Evolutionary conservation across 805 yeast species (phyloP), one percentile per base, ranked within the genome.

Genomic region (Candida anglica): DNA sequence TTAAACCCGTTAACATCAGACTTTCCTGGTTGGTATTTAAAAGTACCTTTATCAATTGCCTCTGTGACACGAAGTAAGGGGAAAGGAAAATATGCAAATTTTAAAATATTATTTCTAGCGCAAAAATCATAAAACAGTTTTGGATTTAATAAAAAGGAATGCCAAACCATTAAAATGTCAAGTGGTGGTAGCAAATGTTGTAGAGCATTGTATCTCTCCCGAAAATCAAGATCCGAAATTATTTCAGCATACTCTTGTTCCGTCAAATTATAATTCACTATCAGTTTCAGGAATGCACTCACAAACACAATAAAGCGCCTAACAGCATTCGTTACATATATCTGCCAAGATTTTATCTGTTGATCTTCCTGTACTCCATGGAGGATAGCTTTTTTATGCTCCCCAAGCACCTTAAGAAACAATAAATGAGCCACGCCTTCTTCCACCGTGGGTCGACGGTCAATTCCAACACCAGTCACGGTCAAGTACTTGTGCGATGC

Each of bases 111-210:
- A 23, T 36, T 38, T 25, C 46, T 33, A 2, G 32, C 32, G 9
- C 44, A 42, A 17, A 28, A 32, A 28, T 42, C 50, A 29, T 37
- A 44, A 26, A 24, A 40, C 16, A 44, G 19, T 26, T 36, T 36
- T 8, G 52, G 51, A 21, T 46, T 47, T 19, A 49, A 36, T 21
- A 44, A 30, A 29, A 49, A 46, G 10, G 49, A 28, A 36, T 51
- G 54, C 56, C 56, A 51, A 5, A 47, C 53, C 38, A 51, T 34
- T 4, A 49, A 17, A n/a, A 49, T 37, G 39, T 51, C 56, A 11
- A 51, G 27, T n/a, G 56, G 53, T 13, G 54, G 54, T 11, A 39
- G 22, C 30, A 26, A 15, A 9, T 3, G n/a, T 13, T 20, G 25
- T 19, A 19, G 16, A 7, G 17, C 6, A n/a, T 16, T 11, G 23